Evolutionary conservation across 768 basidiomycete species (phyloP).

Genomic region (Chalciporus chontae): DNA sequence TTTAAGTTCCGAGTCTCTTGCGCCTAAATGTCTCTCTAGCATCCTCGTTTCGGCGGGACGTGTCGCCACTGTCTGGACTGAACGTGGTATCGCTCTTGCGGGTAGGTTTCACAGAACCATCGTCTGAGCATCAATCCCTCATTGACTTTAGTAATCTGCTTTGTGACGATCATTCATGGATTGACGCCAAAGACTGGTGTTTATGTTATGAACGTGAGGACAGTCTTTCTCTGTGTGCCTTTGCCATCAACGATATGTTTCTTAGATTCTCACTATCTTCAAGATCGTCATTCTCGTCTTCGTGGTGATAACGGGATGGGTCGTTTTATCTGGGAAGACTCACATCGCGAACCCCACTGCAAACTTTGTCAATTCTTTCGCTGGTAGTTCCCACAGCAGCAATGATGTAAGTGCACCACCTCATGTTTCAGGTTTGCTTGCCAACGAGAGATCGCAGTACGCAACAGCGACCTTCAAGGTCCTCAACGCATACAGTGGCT

Average conservation of each 20-base stretch:
- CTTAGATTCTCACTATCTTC: slow-evolving; percentile 45
- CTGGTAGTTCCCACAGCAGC: slow-evolving; percentile 49
- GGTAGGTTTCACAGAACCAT: slow-evolving; percentile 31
- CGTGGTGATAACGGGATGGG: slow-evolving; percentile 55
- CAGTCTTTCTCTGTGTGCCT: background rate
- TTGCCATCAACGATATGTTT: slow-evolving; percentile 10
- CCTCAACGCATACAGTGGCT: slow-evolving; percentile 44
- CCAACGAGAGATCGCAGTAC: slow-evolving; percentile 37
- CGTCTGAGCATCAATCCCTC: slow-evolving; percentile 44
- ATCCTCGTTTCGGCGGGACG: slow-evolving; percentile 47
- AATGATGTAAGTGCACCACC: slow-evolving; percentile 36
- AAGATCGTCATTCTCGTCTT: slow-evolving; percentile 54
- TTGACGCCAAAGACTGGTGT: slow-evolving; percentile 47
- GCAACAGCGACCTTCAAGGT: slow-evolving; percentile 62
- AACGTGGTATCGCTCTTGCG: slow-evolving; percentile 57
- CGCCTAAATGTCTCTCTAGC: slow-evolving; percentile 22
- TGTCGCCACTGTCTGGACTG: slow-evolving; percentile 42
- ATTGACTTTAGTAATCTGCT: slow-evolving; percentile 40
- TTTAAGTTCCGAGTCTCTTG: no score
- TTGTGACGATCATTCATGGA: slow-evolving; percentile 50
- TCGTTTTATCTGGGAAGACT: slow-evolving; percentile 57
- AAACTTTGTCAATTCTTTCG: slow-evolving; percentile 58
- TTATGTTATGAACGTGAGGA: slow-evolving; percentile 50
- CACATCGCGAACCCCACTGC: slow-evolving; percentile 51
- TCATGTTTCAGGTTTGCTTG: background rate